A percentile compares a stretch with the other conserved stretches of the same genome.
Conservation (phyloP, 2,329 filamentous ascomycete genomes). For the Arthrinium phaeospermum region DNA sequence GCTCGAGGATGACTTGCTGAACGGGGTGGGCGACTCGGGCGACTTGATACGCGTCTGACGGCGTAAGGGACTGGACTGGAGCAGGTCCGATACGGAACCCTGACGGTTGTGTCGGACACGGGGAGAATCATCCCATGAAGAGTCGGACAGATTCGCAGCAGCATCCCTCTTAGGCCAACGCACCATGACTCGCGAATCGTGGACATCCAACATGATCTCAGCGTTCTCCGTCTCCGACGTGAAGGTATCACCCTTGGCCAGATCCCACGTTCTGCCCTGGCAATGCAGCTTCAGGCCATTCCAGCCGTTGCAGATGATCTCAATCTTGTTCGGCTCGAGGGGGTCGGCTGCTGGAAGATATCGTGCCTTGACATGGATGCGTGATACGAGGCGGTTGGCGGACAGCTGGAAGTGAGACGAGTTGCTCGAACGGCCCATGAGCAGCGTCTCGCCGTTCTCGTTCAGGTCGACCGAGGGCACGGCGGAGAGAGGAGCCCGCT, state of each 20-base stretch:
- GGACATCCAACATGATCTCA: conserved; percentile 94
- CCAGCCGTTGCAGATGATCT: conserved; percentile 93
- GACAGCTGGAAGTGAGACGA: conserved; percentile 96
- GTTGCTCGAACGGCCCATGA: conserved; percentile 93
- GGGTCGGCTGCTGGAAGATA: conserved; percentile 74
- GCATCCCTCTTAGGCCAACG: conserved; percentile 76
- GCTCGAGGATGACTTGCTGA: conserved; percentile 47
- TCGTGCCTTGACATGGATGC: conserved; percentile 87
- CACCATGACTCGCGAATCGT: conserved; percentile 87
- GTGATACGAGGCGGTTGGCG: conserved; percentile 88
- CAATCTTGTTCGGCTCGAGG: conserved; percentile 77
- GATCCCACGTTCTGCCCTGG: conserved; percentile 83
- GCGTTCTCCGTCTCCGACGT: conserved; percentile 85
- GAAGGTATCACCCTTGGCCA: conserved; percentile 88
- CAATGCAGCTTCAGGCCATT: conserved; percentile 94
- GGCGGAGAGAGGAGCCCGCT: conserved; percentile 81
- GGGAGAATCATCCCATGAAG: conserved; percentile 73
- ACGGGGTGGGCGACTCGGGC: conserved; percentile 71
- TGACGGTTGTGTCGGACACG: conserved; percentile 41
- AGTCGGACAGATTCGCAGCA: conserved; percentile 64
- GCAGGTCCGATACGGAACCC: conserved; percentile 43
- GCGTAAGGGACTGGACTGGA: conserved; percentile 68
- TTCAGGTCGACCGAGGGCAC: conserved; percentile 84
- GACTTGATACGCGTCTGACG: conserved; percentile 66
- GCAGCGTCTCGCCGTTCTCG: conserved; percentile 78